These are phyloP conservation scores for Vanderwaltozyma polyspora DNA, from an alignment of 805 yeast species.

Conservation along the genomic window DNA sequence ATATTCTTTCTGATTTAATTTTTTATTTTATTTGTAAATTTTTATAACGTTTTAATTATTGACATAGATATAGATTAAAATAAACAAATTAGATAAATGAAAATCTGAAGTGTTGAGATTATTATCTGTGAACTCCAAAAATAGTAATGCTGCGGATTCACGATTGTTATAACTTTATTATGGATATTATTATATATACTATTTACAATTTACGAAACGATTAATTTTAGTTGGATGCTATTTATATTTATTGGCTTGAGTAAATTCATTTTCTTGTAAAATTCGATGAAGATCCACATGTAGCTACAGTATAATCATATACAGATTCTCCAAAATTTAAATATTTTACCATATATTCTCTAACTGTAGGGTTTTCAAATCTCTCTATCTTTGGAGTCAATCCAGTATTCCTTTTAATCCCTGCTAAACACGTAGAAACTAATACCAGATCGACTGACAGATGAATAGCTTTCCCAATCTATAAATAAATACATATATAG, in stretches of 20 bases:
- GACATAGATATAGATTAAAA: no score
- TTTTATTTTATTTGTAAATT: no score
- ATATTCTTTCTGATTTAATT: no score
- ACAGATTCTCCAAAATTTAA: conserved; percentile 78
- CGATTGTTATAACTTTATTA: not conserved
- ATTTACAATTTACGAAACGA: no score
- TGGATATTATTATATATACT: no score
- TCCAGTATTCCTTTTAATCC: conserved; percentile 64
- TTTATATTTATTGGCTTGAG: not conserved
- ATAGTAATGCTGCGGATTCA: no score
- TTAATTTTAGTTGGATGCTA: no score
- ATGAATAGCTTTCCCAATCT: conserved; percentile 48
- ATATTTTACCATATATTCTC: conserved; percentile 50
- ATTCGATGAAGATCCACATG: conserved; percentile 60
- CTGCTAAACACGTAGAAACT: conserved; percentile 58
- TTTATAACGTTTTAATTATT: no score
- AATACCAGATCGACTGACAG: conserved; percentile 47
- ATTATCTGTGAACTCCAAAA: no score
- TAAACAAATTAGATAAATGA: no score
- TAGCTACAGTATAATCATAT: conserved; percentile 59
- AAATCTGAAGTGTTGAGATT: no score
- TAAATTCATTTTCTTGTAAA: conserved; percentile 44
- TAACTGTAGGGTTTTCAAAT: conserved; percentile 36
- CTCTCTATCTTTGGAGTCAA: conserved; percentile 44
- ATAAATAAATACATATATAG: not conserved